A percentile compares a stretch with the other conserved stretches of the same genome.
phyloP scores from a whole-genome alignment of 148 eudicot species.

The Vaccinium macrocarpon region DNA sequence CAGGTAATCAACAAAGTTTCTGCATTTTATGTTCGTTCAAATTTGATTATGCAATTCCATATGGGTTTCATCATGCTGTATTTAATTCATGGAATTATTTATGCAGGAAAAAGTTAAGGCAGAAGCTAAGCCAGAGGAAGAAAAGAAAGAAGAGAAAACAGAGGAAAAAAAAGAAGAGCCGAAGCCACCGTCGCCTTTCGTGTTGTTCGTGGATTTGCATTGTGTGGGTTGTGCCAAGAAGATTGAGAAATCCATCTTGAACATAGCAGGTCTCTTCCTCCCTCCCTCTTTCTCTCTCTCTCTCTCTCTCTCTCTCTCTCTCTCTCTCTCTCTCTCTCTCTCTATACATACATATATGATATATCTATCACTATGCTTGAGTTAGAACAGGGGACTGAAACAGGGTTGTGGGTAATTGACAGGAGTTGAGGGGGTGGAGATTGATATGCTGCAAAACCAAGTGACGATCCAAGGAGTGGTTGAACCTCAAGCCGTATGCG shows the following conservation, averaged over 20 bases:
- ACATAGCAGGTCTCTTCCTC: conserved; percentile 53
- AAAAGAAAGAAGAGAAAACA: conserved; percentile 34
- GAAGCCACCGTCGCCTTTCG: conserved; percentile 62
- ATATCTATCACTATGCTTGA: background rate
- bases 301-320: conserved; percentile 17
- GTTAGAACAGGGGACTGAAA: background rate
- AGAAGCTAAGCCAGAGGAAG: conserved; percentile 24
- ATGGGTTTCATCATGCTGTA: background rate
- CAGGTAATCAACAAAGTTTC: conserved; percentile 33
- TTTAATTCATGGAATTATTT: conserved; percentile 14
- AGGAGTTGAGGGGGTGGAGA: conserved; percentile 87
- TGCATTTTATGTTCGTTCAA: background rate
- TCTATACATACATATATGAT: background rate
- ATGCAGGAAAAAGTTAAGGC: conserved; percentile 44
- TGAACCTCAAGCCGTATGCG: conserved; percentile 77
- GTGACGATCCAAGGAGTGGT: conserved; percentile 83
- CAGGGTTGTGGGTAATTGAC: conserved; percentile 12
- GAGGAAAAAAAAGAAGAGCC: conserved; percentile 55
- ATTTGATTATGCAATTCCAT: background rate
- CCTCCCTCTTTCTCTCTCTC: background rate
- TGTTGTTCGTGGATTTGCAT: conserved; percentile 79
- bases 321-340: background rate
- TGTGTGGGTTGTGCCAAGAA: conserved; percentile 97
- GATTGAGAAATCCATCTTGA: conserved; percentile 72
- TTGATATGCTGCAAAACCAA: conserved; percentile 69